Conservation (phyloP, 768 basidiomycete genomes). For the Tylopilus balloui region DNA sequence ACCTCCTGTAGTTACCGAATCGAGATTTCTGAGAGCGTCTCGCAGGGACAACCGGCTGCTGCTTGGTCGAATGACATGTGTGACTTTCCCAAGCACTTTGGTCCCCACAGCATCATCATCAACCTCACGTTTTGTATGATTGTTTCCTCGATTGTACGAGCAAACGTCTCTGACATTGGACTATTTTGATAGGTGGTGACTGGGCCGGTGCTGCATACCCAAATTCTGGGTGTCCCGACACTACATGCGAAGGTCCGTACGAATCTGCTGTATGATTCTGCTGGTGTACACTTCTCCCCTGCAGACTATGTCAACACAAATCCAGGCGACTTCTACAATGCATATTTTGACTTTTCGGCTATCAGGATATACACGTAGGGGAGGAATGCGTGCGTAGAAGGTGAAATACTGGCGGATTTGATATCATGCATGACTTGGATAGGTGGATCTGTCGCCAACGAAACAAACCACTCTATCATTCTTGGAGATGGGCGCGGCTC, state of each 20-base stretch:
- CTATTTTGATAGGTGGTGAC: conserved; percentile 43
- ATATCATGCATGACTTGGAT: conserved; percentile 5
- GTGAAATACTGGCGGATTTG: conserved; percentile 5
- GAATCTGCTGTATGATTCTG: background rate
- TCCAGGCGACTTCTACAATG: conserved; percentile 59
- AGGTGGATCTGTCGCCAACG: background rate
- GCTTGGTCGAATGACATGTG: conserved; percentile 34
- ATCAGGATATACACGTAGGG: conserved; percentile 47
- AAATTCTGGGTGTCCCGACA: conserved; percentile 47
- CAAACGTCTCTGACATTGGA: background rate
- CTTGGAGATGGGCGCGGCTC: background rate
- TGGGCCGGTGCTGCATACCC: conserved; percentile 51
- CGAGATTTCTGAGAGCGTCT: background rate
- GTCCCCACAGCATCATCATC: conserved; percentile 34
- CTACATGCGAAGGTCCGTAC: conserved; percentile 46
- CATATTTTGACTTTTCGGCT: conserved; percentile 68
- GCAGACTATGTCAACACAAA: conserved; percentile 42
- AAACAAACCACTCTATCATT: background rate
- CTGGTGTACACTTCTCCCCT: background rate
- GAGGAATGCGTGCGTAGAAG: background rate
- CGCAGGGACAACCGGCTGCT: conserved; percentile 32
- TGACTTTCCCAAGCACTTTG: conserved; percentile 35
- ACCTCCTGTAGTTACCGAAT: background rate
- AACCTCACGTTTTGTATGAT: conserved; percentile 59
- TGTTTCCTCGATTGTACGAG: background rate